Percentiles rank a stretch among this genome's conserved stretches.
Evolutionary conservation across 148 eudicot genomes (phyloP).

Genomic region (Dianthus caryophyllus): DNA sequence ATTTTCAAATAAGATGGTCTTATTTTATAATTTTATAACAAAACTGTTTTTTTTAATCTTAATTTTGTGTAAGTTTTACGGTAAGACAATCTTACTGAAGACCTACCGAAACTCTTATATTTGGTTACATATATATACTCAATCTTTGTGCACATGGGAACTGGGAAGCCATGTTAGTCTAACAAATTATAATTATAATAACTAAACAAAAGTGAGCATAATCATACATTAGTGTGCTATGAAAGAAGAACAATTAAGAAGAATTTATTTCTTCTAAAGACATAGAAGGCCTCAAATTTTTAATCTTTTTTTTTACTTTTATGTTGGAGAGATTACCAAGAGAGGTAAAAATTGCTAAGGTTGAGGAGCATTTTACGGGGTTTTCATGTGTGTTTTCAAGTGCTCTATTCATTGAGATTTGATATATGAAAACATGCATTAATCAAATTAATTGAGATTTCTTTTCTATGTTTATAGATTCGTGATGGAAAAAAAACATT

Average conservation of each 20-base stretch:
- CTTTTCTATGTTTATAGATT: too few relatives aligned
- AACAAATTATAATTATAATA: not conserved
- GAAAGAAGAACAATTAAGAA: slow-evolving; percentile 25
- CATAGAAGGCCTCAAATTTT: slow-evolving; percentile 15
- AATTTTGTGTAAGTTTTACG: too few relatives aligned
- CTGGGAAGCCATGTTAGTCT: slow-evolving; percentile 6
- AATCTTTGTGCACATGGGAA: slow-evolving; percentile 6
- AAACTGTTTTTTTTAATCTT: too few relatives aligned
- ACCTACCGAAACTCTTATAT: too few relatives aligned
- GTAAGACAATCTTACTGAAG: too few relatives aligned
- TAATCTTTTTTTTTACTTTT: not conserved
- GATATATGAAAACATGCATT: too few relatives aligned
- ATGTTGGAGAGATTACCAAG: slow-evolving; percentile 8
- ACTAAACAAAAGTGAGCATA: slow-evolving; percentile 2
- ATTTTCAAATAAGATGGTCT: too few relatives aligned
- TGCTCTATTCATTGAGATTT: slow-evolving; percentile 5
- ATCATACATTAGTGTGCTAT: not conserved
- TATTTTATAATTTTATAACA: too few relatives aligned
- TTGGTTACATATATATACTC: too few relatives aligned
- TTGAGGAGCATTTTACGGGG: slow-evolving; percentile 25
- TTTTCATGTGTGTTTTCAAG: slow-evolving; percentile 23
- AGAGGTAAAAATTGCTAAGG: slow-evolving; percentile 7
- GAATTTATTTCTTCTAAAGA: slow-evolving; percentile 22
- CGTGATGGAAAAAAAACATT: too few relatives aligned
- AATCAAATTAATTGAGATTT: too few relatives aligned